These are phyloP conservation scores for Aspergillus chevalieri DNA, from an alignment of 2,329 filamentous ascomycete species.

Conservation along the genomic window DNA sequence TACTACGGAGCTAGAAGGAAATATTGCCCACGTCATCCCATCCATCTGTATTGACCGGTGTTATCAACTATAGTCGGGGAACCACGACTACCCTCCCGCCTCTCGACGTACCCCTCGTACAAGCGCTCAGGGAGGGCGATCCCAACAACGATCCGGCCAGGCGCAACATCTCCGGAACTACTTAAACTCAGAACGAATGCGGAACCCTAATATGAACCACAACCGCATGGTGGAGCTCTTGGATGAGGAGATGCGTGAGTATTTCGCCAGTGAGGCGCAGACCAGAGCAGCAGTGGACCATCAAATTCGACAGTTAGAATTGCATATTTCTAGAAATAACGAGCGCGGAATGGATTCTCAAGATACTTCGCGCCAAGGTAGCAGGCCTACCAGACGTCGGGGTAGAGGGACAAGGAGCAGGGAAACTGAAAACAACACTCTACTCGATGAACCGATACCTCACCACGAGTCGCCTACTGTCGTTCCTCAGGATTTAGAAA, in stretches of 20 bases:
- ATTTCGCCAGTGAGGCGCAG: slow-evolving; percentile 22
- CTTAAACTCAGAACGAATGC: slow-evolving; percentile 31
- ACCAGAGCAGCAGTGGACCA: slow-evolving; percentile 20
- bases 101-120: slow-evolving; percentile 25
- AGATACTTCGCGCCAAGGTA: slow-evolving; percentile 8
- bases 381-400: slow-evolving; percentile 16
- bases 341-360: slow-evolving; percentile 6
- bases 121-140: slow-evolving; percentile 17
- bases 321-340: slow-evolving; percentile 7
- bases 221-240: slow-evolving; percentile 33
- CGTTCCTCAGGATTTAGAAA: slow-evolving; percentile 21
- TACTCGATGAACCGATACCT: slow-evolving; percentile 22
- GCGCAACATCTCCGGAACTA: slow-evolving; percentile 35
- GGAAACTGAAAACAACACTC: slow-evolving; percentile 14
- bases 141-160: slow-evolving; percentile 17
- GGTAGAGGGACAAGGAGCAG: slow-evolving; percentile 7
- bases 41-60: slow-evolving; percentile 12
- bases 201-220: slow-evolving; percentile 18
- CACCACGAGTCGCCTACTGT: slow-evolving; percentile 20
- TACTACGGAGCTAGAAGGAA: not conserved
- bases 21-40: not conserved
- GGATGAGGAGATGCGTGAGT: slow-evolving; percentile 34
- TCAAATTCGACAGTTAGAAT: slow-evolving; percentile 17
- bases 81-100: slow-evolving; percentile 38
- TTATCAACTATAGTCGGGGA: slow-evolving; percentile 31